Evolutionary conservation across 2,329 filamentous ascomycete genomes (phyloP), one percentile per base, ranked within the genome.

Genomic region (Colletotrichum cuscutae): DNA sequence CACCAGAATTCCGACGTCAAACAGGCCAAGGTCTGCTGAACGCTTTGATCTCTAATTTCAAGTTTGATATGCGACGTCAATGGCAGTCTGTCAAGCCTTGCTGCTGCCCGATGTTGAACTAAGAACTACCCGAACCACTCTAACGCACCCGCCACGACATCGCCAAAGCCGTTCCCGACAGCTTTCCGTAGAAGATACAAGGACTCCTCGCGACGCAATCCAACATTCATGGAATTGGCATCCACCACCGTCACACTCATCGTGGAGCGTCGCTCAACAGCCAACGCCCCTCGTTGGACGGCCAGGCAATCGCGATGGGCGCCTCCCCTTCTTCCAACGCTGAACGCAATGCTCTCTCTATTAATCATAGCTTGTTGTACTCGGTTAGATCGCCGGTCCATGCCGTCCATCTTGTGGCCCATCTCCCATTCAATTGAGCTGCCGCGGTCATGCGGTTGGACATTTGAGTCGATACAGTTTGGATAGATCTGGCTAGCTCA

Each of bases 401-500:
- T 56, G 56, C 35, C 46, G 70, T 70, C 35, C 56, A 26, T 26
- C 30, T 8, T 28, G 32, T 64, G 53, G 59, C 49, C 53, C 53
- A 46, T 60, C 54, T 54, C 53, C 22, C 68, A 71, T 28, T 52
- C 52, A 61, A n/a, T 52, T 52, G 30, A 42, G 61, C 30, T 72
- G n/a, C 30, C 62, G 46, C 42, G 60, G 46, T 58, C 56, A 73
- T 58, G 68, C 35, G 28, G 63, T 35, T 54, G 56, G 53, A 67
- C 32, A 42, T 54, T 30, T 53, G 30, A 59, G 69, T 59, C 59
- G 61, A 73, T 72, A 42, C 62, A 66, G 53, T 72, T 49, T 56
- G 65, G 71, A 65, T 65, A 53, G 60, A 71, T 73, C 68, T 63
- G 52, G 68, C 58, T 59, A 73, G 71, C 68, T 67, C 37, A 53